Conservation (phyloP, 345 rosid genomes). For the Euclidium syriacum region DNA sequence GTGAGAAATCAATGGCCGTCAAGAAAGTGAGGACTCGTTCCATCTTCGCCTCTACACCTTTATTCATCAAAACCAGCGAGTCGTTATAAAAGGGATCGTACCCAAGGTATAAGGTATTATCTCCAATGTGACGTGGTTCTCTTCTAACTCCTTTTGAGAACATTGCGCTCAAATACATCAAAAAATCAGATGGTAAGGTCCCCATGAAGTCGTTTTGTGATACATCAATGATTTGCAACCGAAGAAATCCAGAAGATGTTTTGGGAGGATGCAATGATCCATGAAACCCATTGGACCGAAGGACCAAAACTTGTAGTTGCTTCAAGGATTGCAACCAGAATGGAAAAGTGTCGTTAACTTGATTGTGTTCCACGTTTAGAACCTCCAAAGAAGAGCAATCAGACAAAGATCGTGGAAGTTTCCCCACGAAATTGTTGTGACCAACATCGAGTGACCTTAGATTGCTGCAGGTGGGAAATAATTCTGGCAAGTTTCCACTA, state of each 20-base stretch:
- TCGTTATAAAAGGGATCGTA: not conserved
- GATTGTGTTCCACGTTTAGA: constrained; percentile 33
- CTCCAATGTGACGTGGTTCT: no score
- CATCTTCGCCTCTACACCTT: not conserved
- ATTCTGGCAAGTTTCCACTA: not conserved
- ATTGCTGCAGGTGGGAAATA: constrained; percentile 2
- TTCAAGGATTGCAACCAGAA: constrained; percentile 29
- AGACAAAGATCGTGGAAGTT: constrained; percentile 22
- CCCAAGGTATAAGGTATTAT: no score
- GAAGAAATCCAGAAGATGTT: constrained; percentile 9
- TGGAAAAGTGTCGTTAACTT: constrained; percentile 28
- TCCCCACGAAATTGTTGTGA: constrained; percentile 23
- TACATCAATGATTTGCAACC: constrained; percentile 39
- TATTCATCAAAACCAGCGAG: constrained; percentile 5
- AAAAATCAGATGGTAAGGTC: not conserved
- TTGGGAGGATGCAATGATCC: not conserved
- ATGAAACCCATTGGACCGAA: constrained; percentile 34
- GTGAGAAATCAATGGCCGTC: not conserved
- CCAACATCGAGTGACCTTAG: constrained; percentile 14
- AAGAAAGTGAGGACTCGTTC: not conserved
- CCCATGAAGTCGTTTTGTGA: constrained; percentile 29
- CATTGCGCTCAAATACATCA: not conserved
- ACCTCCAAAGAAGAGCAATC: constrained; percentile 34
- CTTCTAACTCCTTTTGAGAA: not conserved
- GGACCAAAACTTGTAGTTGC: constrained; percentile 28